phyloP scores from a whole-genome alignment of 371 early-diverging fungal genomes.

The Saksenaea vasiformis region DNA sequence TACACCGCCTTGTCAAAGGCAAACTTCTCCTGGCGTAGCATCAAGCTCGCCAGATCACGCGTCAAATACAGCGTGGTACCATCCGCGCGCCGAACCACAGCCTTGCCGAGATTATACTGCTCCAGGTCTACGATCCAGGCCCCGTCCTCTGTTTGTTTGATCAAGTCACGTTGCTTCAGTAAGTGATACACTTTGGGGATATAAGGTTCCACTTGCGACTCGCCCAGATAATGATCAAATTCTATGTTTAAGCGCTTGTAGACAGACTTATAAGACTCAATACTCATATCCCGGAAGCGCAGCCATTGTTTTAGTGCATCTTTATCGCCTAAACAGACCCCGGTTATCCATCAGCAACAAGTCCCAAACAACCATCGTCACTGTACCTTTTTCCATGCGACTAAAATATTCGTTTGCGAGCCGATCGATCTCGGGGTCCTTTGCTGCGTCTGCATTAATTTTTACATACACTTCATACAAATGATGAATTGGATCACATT shows the following conservation, averaged over 20 bases:
- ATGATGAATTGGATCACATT: slow-evolving; percentile 89
- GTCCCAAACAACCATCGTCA: too few relatives aligned
- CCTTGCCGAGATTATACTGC: slow-evolving; percentile 68
- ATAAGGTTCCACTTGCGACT: slow-evolving; percentile 79
- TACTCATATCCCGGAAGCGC: slow-evolving; percentile 83
- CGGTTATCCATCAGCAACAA: neutral
- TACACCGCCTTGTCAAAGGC: slow-evolving; percentile 86
- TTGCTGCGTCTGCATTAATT: slow-evolving; percentile 70
- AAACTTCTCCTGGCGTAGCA: slow-evolving; percentile 75
- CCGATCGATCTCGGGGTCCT: slow-evolving; percentile 60
- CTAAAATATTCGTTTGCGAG: slow-evolving; percentile 89
- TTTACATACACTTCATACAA: slow-evolving; percentile 94
- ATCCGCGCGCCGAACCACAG: slow-evolving; percentile 81
- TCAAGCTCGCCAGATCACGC: slow-evolving; percentile 91
- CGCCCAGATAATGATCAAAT: slow-evolving; percentile 98
- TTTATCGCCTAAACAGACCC: slow-evolving; percentile 60
- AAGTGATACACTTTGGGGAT: slow-evolving; percentile 65
- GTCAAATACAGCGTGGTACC: slow-evolving; percentile 95
- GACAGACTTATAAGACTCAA: slow-evolving; percentile 83
- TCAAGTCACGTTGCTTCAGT: slow-evolving; percentile 35
- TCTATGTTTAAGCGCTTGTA: slow-evolving; percentile 86
- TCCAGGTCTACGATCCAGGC: slow-evolving; percentile 77
- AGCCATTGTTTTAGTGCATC: slow-evolving; percentile 79
- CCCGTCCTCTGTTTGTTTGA: slow-evolving; percentile 57
- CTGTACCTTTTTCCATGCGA: slow-evolving; percentile 86